These are phyloP conservation scores for Penstemon davidsonii DNA, from an alignment of 257 asterid species.

Conservation along the genomic window DNA sequence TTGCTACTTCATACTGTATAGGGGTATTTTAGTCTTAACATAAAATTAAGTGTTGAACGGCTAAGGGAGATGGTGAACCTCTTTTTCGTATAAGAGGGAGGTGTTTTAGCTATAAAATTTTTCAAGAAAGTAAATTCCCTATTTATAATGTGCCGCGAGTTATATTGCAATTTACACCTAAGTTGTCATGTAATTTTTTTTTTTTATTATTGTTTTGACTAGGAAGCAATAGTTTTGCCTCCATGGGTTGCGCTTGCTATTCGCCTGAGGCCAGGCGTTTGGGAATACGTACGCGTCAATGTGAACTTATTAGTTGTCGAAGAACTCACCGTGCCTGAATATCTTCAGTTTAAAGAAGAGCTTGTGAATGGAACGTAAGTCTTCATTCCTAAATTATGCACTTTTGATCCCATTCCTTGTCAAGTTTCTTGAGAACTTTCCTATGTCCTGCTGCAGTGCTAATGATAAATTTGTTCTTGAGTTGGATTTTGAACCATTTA, in stretches of 20 bases:
- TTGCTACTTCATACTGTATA: too few relatives aligned
- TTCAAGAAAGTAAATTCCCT: too few relatives aligned
- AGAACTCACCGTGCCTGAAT: slow-evolving; percentile 81
- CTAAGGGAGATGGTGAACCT: too few relatives aligned
- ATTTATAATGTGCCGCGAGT: too few relatives aligned
- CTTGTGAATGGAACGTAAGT: slow-evolving; percentile 82
- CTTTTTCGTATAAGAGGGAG: too few relatives aligned
- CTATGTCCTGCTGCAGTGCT: slow-evolving; percentile 46
- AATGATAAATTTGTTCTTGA: slow-evolving; percentile 85
- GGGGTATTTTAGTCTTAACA: too few relatives aligned
- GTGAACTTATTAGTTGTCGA: slow-evolving; percentile 66
- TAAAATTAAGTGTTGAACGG: too few relatives aligned
- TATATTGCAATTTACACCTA: too few relatives aligned
- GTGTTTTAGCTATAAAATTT: too few relatives aligned
- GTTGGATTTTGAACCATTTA: slow-evolving; percentile 93
- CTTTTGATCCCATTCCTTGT: neutral
- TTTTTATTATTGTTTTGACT: neutral
- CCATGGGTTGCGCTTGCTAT: slow-evolving; percentile 98
- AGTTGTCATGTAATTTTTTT: neutral
- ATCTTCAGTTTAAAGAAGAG: slow-evolving; percentile 82
- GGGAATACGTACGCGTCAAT: slow-evolving; percentile 84
- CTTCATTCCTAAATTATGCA: neutral
- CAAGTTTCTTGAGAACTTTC: slow-evolving; percentile 1
- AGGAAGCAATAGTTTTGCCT: slow-evolving; percentile 88
- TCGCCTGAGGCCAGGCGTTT: slow-evolving; percentile 91